A percentile compares a stretch with the other conserved stretches of the same genome.
Conservation (phyloP, 371 early-diverging fungal species). For the Mucor irregularis region DNA sequence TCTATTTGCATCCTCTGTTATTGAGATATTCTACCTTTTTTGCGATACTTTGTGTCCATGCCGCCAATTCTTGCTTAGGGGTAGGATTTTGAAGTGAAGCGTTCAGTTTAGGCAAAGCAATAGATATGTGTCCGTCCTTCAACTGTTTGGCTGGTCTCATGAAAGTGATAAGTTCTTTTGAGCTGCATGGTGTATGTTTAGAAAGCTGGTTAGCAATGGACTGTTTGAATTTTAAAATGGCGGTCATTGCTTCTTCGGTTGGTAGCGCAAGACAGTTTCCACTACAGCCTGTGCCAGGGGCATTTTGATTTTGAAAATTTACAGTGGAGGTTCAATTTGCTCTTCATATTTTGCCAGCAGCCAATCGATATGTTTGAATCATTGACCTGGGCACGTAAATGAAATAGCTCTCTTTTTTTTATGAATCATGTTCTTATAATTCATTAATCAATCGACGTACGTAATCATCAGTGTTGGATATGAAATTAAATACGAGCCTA, state of each 20-base stretch:
- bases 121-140: conserved; percentile 27
- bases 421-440: no score
- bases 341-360: no score
- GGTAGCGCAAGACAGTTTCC: not conserved
- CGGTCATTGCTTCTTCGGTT: conserved; percentile 7
- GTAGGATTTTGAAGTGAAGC: conserved; percentile 2
- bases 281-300: not conserved
- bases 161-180: conserved; percentile 12
- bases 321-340: no score
- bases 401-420: no score
- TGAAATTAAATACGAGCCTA: no score
- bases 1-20: not conserved
- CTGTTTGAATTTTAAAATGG: conserved; percentile 37
- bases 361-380: no score
- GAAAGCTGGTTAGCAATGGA: conserved; percentile 42
- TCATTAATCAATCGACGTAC: no score
- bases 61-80: conserved; percentile 56
- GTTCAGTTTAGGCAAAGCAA: conserved; percentile 28
- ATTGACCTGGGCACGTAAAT: no score
- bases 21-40: conserved; percentile 35
- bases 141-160: conserved; percentile 19
- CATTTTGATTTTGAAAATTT: no score
- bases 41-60: conserved; percentile 51
- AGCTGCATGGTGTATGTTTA: conserved; percentile 8
- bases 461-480: no score